These are phyloP conservation scores for Rubia yunnanensis DNA, from an alignment of 257 asterid genomes.

Conservation along the genomic window DNA sequence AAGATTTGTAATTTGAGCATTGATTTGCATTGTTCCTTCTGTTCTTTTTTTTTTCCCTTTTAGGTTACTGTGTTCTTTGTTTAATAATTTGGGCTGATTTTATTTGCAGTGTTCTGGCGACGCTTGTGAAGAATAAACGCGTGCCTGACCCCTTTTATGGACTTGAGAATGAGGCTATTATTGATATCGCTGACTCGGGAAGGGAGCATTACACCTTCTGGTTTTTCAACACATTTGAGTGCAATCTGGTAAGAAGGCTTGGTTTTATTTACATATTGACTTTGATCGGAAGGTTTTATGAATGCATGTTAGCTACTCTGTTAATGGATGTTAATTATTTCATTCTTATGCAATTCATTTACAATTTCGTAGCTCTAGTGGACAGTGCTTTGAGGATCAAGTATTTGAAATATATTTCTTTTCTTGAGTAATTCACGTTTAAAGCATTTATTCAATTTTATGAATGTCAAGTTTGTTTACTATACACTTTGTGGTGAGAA, in stretches of 20 bases:
- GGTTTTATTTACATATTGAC: conserved; percentile 10
- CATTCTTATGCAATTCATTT: background rate
- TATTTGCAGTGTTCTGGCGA: conserved; percentile 67
- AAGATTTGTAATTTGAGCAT: background rate
- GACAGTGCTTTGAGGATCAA: background rate
- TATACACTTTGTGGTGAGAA: background rate
- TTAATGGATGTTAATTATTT: background rate
- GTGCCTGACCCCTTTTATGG: conserved; percentile 97
- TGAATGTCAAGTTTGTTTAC: background rate
- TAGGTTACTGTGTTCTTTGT: background rate
- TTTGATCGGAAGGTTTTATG: background rate
- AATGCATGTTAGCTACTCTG: no score
- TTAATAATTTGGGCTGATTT: background rate
- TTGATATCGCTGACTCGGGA: conserved; percentile 88
- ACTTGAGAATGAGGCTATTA: conserved; percentile 65
- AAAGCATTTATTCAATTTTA: background rate
- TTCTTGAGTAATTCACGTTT: background rate
- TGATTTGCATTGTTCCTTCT: background rate
- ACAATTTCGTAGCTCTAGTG: background rate
- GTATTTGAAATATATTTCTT: background rate
- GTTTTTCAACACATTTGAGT: conserved; percentile 73
- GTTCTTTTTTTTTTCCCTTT: background rate
- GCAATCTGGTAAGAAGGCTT: conserved; percentile 56
- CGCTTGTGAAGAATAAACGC: conserved; percentile 73
- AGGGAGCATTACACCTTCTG: conserved; percentile 92